Evolutionary conservation across 345 rosid species (phyloP).

Genomic region (Ricinus communis): DNA sequence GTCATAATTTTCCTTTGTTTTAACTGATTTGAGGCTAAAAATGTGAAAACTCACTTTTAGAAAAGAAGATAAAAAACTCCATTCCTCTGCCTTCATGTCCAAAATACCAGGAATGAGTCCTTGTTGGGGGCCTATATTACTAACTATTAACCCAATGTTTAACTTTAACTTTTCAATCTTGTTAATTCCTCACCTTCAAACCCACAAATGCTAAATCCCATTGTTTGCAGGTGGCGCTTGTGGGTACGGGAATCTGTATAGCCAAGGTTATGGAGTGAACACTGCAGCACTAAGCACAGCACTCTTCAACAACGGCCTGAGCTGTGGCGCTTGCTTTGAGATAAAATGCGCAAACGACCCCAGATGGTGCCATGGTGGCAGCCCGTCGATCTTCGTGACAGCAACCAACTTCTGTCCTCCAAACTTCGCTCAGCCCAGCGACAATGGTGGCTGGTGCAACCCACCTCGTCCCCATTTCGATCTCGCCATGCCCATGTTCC

Average conservation of each 20-base stretch:
- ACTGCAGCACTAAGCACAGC: conserved; percentile 97
- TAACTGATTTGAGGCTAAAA: no score
- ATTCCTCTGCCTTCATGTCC: no score
- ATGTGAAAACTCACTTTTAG: no score
- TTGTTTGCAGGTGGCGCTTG: conserved; percentile 78
- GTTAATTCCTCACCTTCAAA: no score
- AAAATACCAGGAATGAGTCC: no score
- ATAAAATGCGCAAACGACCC: conserved; percentile 74
- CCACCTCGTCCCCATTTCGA: conserved; percentile 98
- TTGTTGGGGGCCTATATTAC: no score
- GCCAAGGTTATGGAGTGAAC: conserved; percentile 94
- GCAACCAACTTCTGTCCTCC: conserved; percentile 98
- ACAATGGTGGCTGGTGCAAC: conserved; percentile 99
- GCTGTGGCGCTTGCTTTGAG: conserved; percentile 96
- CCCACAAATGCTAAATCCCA: neutral
- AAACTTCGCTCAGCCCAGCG: conserved; percentile 74
- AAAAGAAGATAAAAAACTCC: no score
- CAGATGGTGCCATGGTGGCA: conserved; percentile 78
- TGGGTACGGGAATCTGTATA: conserved; percentile 91
- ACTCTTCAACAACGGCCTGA: conserved; percentile 79
- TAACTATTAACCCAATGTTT: no score
- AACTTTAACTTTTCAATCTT: no score
- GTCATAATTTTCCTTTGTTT: no score
- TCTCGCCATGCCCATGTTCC: conserved; percentile 99
- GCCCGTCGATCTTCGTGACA: conserved; percentile 73